Base-by-base conservation (phyloP, 805 yeast species). In the Lachancea sp. region DNA sequence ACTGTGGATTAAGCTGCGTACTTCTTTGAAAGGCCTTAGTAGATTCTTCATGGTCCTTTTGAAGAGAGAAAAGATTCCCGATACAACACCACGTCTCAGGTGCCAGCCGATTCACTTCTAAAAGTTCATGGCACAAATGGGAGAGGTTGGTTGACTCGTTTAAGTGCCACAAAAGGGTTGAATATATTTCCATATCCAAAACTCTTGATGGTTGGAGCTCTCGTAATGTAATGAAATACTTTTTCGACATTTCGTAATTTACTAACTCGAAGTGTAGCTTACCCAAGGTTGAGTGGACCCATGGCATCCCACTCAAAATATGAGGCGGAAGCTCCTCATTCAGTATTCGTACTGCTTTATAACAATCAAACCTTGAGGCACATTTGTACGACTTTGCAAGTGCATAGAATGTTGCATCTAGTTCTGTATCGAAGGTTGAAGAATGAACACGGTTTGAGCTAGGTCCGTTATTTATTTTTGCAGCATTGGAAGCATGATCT, bases 131-230 rank as follows among this genome's bases (percentile, higher is more conserved):
- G 3, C 95, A 84, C 42, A 92, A 68, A 52, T 73, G 78, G n/a
- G 92, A 80, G 38, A 92, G 69, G 41, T 81, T 89, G 16, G 77
- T 75, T 35, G 83, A 88, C 53, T 80, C 80, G 41, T 83, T 90
- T 36, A 88, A 64, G 65, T 92, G 97, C 98, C 98, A 90, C 43
- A 90, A 68, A 21, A 88, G 67, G 0, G 97, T 90, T 0, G 96
- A 87, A 56, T 77, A 88, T 51, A 80, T 78, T 55, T 92, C 97
- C 92, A 90, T 86, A 56, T 88, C 97, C 46, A 77, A 79, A 12
- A 81, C 58, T 42, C 97, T 70, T 8, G 89, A 83, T 30, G 90
- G 75, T 62, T 88, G 96, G 19, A 80, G 44, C 40, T 66, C 67
- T 39, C 95, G 70, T 41, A 92, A 68, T 48, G 70, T 71, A 13